Conservation (phyloP, 2,329 filamentous ascomycete species). For the Xylariaceae sp. region DNA sequence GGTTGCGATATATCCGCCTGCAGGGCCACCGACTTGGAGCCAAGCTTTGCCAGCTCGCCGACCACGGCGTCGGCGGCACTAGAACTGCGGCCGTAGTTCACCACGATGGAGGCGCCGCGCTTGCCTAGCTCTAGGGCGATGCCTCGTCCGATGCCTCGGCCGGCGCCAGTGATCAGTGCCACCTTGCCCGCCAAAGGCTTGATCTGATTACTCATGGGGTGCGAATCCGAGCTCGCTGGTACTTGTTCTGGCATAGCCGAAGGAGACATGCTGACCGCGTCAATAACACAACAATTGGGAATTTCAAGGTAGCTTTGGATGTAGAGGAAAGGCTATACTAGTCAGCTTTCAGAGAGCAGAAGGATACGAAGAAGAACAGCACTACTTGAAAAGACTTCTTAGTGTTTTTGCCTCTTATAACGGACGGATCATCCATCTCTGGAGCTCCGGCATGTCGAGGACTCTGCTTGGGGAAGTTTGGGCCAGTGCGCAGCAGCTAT, state of each 20-base stretch:
- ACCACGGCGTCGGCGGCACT: slow-evolving; percentile 63
- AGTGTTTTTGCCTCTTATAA: slow-evolving; percentile 28
- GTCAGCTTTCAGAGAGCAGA: not conserved
- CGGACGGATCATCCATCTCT: slow-evolving; percentile 7
- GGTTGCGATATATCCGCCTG: slow-evolving; percentile 70
- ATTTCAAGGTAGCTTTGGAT: not conserved
- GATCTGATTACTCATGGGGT: slow-evolving; percentile 37
- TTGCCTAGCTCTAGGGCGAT: slow-evolving; percentile 71
- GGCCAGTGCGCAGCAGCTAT: not conserved
- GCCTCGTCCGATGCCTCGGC: slow-evolving; percentile 69
- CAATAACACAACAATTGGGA: too few relatives aligned
- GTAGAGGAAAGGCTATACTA: not conserved
- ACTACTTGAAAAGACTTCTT: not conserved
- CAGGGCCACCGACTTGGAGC: slow-evolving; percentile 62
- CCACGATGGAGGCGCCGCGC: slow-evolving; percentile 67
- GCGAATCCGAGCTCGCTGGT: slow-evolving; percentile 18
- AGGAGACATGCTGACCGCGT: slow-evolving; percentile 41
- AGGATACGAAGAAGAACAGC: not conserved
- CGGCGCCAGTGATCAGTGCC: slow-evolving; percentile 68
- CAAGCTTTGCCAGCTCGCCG: slow-evolving; percentile 58
- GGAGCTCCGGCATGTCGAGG: slow-evolving; percentile 20
- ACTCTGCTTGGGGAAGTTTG: slow-evolving; percentile 23
- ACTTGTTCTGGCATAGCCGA: slow-evolving; percentile 31
- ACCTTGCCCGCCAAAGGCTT: slow-evolving; percentile 57
- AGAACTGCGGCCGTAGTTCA: slow-evolving; percentile 69